Evolutionary conservation across 1,284 basidiomycete species (phyloP).

Genomic region (Boletus smithii): DNA sequence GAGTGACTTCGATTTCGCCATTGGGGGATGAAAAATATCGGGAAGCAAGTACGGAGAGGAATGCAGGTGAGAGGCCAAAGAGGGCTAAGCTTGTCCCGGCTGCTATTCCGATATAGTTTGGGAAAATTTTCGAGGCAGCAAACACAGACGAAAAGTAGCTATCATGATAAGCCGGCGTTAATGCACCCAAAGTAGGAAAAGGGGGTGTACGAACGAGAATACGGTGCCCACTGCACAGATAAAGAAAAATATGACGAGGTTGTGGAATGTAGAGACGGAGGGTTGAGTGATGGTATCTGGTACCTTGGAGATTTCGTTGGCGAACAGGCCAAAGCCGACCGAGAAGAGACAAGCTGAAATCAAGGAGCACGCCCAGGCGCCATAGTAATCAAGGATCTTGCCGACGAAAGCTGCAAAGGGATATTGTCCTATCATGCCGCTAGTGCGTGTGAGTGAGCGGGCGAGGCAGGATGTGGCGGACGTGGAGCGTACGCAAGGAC

Average conservation of each 20-base stretch:
- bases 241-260: conserved; percentile 57
- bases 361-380: conserved; percentile 63
- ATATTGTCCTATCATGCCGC: conserved; percentile 69
- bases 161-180: conserved; percentile 3
- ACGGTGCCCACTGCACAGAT: conserved; percentile 64
- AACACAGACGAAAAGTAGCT: conserved; percentile 77
- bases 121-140: conserved; percentile 68
- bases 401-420: conserved; percentile 60
- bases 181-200: neutral
- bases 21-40: conserved; percentile 50
- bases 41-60: conserved; percentile 64
- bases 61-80: conserved; percentile 73
- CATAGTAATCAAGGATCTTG: conserved; percentile 54
- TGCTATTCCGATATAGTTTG: conserved; percentile 59
- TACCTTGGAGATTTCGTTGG: conserved; percentile 49
- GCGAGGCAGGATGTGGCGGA: neutral
- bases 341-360: conserved; percentile 58
- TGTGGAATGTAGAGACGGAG: conserved; percentile 46
- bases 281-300: conserved; percentile 38
- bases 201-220: conserved; percentile 54
- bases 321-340: conserved; percentile 57
- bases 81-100: conserved; percentile 66
- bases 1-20: conserved; percentile 51
- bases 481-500: conserved; percentile 53
- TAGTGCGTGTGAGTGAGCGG: conserved; percentile 23